Evolutionary conservation across 352 stramenopile genomes (phyloP).

Genomic region (Phytophthora cajani): DNA sequence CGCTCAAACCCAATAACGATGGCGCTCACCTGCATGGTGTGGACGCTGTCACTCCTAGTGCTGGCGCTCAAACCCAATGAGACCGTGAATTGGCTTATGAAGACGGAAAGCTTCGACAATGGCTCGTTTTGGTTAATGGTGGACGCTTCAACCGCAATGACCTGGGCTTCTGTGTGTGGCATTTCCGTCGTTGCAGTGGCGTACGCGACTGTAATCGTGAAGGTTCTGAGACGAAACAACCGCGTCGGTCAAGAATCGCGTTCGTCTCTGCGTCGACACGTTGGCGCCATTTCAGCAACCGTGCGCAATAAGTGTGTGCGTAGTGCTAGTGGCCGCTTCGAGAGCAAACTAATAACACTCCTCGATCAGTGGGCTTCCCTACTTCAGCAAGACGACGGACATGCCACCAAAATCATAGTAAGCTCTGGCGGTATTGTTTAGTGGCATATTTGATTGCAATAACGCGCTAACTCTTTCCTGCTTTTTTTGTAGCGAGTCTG

Average conservation of each 20-base stretch:
- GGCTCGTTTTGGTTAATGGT: constrained; percentile 6
- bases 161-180: constrained; percentile 6
- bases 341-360: background rate
- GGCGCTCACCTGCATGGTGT: constrained; percentile 10
- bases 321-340: background rate
- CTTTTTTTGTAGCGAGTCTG: background rate
- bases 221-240: background rate
- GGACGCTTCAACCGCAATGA: background rate
- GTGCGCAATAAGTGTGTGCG: background rate
- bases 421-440: background rate
- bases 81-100: constrained; percentile 17
- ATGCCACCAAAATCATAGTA: constrained; percentile 6
- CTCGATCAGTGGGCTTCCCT: background rate
- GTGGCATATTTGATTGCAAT: background rate
- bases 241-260: background rate
- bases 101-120: background rate
- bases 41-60: constrained; percentile 27
- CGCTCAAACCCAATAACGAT: constrained; percentile 23
- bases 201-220: constrained; percentile 15
- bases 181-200: constrained; percentile 11
- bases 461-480: background rate
- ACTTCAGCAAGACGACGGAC: constrained; percentile 2
- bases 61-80: constrained; percentile 31
- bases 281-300: constrained; percentile 1
- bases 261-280: background rate